phyloP scores from a whole-genome alignment of 805 yeast species.

The Starmerella floricola region DNA sequence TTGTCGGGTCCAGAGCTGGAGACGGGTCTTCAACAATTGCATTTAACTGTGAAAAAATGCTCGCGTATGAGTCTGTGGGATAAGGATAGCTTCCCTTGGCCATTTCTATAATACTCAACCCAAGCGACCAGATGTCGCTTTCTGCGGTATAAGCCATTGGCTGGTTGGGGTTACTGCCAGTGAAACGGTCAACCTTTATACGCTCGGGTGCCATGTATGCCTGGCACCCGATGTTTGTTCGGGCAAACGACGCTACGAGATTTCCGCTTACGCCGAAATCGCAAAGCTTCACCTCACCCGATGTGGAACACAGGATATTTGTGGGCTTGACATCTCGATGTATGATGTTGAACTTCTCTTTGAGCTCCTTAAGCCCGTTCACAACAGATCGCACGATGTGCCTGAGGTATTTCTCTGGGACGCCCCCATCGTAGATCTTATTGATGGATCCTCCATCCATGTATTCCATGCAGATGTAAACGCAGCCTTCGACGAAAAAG shows the following conservation, averaged over 20 bases:
- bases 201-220: conserved; percentile 98
- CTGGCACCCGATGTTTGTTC: conserved; percentile 95
- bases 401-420: conserved; percentile 70
- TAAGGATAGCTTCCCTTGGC: conserved; percentile 92
- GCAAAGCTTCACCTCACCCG: conserved; percentile 82
- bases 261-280: conserved; percentile 96
- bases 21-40: conserved; percentile 96
- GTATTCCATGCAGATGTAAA: conserved; percentile 93
- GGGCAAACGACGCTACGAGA: conserved; percentile 84
- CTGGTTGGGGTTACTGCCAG: conserved; percentile 28
- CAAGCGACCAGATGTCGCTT: conserved; percentile 91
- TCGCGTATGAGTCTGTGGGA: conserved; percentile 83
- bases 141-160: conserved; percentile 67
- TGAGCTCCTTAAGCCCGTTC: conserved; percentile 66
- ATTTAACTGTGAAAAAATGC: conserved; percentile 81
- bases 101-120: conserved; percentile 72
- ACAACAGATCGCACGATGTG: conserved; percentile 69
- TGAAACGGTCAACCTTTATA: conserved; percentile 34
- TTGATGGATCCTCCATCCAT: conserved; percentile 96
- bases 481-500: conserved; percentile 93
- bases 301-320: conserved; percentile 67
- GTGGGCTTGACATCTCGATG: conserved; percentile 97
- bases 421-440: conserved; percentile 64
- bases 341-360: conserved; percentile 82
- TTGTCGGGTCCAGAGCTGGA: conserved; percentile 55